A percentile compares a stretch with the other conserved stretches of the same genome.
Conservation (phyloP, 495 filamentous ascomycete species). For the Podospora appendiculata region DNA sequence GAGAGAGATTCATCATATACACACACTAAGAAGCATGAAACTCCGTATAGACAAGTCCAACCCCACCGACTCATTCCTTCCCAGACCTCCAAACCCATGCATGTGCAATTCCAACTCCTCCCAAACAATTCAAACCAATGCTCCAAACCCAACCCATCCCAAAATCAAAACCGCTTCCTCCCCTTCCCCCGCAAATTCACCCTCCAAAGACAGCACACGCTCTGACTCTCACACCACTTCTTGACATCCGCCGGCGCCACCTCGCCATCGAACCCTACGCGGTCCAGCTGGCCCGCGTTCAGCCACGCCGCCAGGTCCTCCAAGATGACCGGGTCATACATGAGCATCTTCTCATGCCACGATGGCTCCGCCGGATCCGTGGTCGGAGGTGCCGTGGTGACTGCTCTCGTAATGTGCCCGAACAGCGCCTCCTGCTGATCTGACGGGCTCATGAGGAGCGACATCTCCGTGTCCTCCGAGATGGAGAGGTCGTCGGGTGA, state of each 20-base stretch:
- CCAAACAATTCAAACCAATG: not conserved
- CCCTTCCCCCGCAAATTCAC: conserved; percentile 36
- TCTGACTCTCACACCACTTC: conserved; percentile 79
- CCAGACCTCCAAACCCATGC: not conserved
- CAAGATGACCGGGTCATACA: conserved; percentile 86
- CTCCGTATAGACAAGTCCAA: too few relatives aligned
- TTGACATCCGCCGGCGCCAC: conserved; percentile 52
- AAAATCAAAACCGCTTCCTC: conserved; percentile 37
- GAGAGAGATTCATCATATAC: not conserved
- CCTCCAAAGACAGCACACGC: conserved; percentile 64
- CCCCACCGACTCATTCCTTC: not conserved
- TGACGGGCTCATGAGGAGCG: conserved; percentile 26
- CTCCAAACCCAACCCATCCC: not conserved
- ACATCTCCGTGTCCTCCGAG: conserved; percentile 33
- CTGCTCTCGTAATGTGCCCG: conserved; percentile 55
- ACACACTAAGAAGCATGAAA: not conserved
- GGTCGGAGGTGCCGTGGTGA: conserved; percentile 45
- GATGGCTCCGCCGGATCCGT: conserved; percentile 45
- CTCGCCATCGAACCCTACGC: conserved; percentile 58
- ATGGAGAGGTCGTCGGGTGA: conserved; percentile 16
- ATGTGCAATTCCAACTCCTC: not conserved
- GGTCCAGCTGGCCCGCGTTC: conserved; percentile 59
- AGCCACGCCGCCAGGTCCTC: conserved; percentile 84
- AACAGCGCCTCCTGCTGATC: conserved; percentile 41
- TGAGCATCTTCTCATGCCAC: conserved; percentile 87